Base-by-base conservation (phyloP, 345 rosid species). In the Linum trigynum region DNA sequence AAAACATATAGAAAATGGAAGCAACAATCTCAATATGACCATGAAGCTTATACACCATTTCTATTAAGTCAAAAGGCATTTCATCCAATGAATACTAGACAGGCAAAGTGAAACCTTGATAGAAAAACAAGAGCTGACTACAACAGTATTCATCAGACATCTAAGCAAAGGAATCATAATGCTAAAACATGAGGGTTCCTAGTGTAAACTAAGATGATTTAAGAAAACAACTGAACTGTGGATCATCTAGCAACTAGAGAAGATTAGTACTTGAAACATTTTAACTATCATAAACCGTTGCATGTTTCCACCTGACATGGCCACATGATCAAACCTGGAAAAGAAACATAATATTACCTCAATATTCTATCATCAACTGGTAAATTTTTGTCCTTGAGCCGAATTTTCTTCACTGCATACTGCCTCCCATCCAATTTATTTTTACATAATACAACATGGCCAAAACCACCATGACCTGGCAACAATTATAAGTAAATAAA, bases 391-490 rank as follows among this genome's bases (percentile, higher is more conserved):
- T 90, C 98, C 87, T 83, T 92, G 59, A 88, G 87, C 67, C 87
- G 89, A 74, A 92, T 90, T 83, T 92, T 92, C 83, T 92, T 92
- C 70, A 92, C 85, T 1, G 98, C 98, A 79, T 92, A 92, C 62
- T 92, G 97, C 69, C 98, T 90, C 72, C 98, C 98, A 77, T 92
- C 98, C 68, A 92, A 76, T 77, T 92, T 92, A 82, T 92, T 92
- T 84, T 89, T 87, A 82, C 98, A 90, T 48, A 92, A 72, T 4
- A 92, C 91, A 69, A 92, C 98, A 70, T 84, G 94, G 57, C 94
- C 98, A 68, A 92, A 92, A 72, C 96, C 96, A 66, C 98, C 98
- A 73, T 88, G 98, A 64, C 98, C 98, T 92, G 75, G 57, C 10
- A 60, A 39, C 10, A 45, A 1, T 45, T 7, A 14, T 45, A 45